A percentile compares a stretch with the other conserved stretches of the same genome.
Conservation (phyloP, 2,329 filamentous ascomycete genomes). For the Coniella vitis region DNA sequence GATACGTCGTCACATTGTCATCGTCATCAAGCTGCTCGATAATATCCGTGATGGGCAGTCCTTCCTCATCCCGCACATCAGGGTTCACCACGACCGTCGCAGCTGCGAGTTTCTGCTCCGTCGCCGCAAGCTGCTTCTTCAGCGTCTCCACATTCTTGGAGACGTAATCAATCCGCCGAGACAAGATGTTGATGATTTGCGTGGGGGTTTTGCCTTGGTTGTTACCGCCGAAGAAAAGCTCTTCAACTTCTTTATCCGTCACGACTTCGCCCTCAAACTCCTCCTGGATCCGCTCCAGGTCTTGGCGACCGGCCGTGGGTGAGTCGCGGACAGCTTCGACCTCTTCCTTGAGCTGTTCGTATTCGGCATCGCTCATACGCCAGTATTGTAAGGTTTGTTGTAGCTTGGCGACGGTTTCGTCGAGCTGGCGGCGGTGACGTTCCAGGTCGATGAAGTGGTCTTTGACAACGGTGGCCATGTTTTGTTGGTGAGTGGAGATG, state of each 20-base stretch:
- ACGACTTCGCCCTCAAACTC: constrained; percentile 58
- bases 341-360: constrained; percentile 82
- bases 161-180: constrained; percentile 82
- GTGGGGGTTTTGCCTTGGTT: constrained; percentile 41
- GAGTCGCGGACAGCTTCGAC: constrained; percentile 50
- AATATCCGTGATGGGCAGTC: constrained; percentile 80
- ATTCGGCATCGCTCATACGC: constrained; percentile 87
- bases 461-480: constrained; percentile 33
- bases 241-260: constrained; percentile 48
- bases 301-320: constrained; percentile 41
- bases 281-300: constrained; percentile 51
- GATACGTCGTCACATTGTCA: constrained; percentile 70
- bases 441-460: constrained; percentile 63
- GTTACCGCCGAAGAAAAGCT: constrained; percentile 39
- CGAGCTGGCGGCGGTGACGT: constrained; percentile 65
- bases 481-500: background rate
- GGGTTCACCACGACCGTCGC: constrained; percentile 54
- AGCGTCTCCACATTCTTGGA: constrained; percentile 70
- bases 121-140: constrained; percentile 62
- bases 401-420: constrained; percentile 68
- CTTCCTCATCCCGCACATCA: constrained; percentile 58
- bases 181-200: constrained; percentile 62
- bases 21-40: constrained; percentile 87
- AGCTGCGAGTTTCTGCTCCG: constrained; percentile 63
- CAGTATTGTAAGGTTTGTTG: constrained; percentile 75